Evolutionary conservation across 73 alveolate species (phyloP), one percentile per base, ranked within the genome.

Genomic region (Stentor coeruleus): DNA sequence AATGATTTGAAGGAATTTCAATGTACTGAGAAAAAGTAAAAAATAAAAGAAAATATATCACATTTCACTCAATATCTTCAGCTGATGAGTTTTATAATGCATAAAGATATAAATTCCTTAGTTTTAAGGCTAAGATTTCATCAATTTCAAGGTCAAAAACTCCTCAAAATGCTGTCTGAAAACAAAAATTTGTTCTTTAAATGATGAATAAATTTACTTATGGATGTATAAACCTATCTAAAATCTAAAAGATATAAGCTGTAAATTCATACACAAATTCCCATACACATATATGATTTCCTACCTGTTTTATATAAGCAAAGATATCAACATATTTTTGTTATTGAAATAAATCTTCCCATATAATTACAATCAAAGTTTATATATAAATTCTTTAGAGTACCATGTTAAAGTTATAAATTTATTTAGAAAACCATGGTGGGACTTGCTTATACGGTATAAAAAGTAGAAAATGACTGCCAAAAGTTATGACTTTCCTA

Each of bases 401-500:
- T 40, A 66, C 37, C 37, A 66, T 33, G 11, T 66, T 14, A 66
- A 66, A 2, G 39, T 66, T 2, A 66, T 66, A 14, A 40, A 33
- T 33, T 66, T 66, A 37, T 66, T 20, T 1, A 26, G n/a, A 0
- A 66, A 26, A 26, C 26, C 26, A 20, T 26, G n/a, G 0, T 28
- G 40, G 74, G 35, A 75, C 26, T 28, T 75, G 35, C 39, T 75
- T 40, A 37, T 75, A 20, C 81, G 80, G 57, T 93, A 93, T 83
- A 96, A 93, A 80, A 59, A 40, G 35, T 93, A 96, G 98, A 93
- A 93, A 84, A 6, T 59, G 3, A 31, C 74, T 31, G 76, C 72
- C 77, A 81, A 84, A 3, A 85, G 84, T 31, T 91, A 85, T 74
- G 98, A 91, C 60, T 93, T 93, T 81, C 87, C n/a, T n/a, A n/a